Conservation (phyloP, 495 filamentous ascomycete species). For the Neohortaea acidophila region DNA sequence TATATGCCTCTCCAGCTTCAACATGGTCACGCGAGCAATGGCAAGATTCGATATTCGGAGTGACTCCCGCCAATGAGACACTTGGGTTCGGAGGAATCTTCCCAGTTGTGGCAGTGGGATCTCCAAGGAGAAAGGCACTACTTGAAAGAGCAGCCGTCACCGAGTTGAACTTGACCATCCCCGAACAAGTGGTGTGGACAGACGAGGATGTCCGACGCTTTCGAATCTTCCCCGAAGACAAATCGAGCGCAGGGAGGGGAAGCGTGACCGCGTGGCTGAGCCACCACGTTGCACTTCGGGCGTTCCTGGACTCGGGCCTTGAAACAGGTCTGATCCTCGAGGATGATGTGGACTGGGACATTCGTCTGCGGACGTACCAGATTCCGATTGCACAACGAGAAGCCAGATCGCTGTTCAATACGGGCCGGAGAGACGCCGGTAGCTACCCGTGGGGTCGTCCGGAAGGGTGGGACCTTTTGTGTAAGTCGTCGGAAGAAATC, state of each 20-base stretch:
- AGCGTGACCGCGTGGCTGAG: constrained; percentile 25
- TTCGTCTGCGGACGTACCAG: constrained; percentile 24
- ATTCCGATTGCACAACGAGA: constrained; percentile 22
- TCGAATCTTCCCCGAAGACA: background rate
- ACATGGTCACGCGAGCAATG: too few species aligned
- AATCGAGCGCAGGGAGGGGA: constrained; percentile 15
- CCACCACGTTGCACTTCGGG: constrained; percentile 16
- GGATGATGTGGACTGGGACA: constrained; percentile 35
- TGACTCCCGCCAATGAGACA: constrained; percentile 21
- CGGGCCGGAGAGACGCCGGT: constrained; percentile 6
- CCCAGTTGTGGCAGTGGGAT: constrained; percentile 20
- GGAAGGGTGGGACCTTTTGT: constrained; percentile 29
- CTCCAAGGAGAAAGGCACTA: constrained; percentile 16
- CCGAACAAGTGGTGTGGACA: constrained; percentile 23
- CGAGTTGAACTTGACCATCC: constrained; percentile 23
- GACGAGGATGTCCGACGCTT: constrained; percentile 22
- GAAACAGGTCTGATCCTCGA: constrained; percentile 35
- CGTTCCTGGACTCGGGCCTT: constrained; percentile 29
- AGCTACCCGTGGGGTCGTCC: constrained; percentile 16
- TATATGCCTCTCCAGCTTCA: too few species aligned
- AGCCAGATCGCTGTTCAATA: constrained; percentile 2
- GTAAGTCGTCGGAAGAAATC: too few species aligned
- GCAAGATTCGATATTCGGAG: too few species aligned
- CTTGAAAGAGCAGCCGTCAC: constrained; percentile 24
- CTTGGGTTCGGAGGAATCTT: constrained; percentile 24